A percentile compares a stretch with the other conserved stretches of the same genome.
Evolutionary conservation across 2,329 filamentous ascomycete species (phyloP).

Genomic region (Nothopassalora personata): DNA sequence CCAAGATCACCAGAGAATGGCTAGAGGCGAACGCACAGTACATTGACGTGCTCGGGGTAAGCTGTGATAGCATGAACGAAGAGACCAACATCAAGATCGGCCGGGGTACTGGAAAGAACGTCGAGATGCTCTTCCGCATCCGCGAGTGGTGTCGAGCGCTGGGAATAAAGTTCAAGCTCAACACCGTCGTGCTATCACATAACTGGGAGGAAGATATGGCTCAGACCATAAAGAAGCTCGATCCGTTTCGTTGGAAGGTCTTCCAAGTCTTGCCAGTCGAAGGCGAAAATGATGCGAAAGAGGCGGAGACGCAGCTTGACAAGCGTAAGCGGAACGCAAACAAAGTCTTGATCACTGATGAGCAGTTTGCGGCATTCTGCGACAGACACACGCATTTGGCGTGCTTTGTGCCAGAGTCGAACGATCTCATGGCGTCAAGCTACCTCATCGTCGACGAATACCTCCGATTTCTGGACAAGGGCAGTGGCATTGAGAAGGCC

Average conservation of each 20-base stretch:
- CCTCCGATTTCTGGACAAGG: conserved; percentile 47
- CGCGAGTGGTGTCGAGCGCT: conserved; percentile 41
- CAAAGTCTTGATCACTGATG: conserved; percentile 44
- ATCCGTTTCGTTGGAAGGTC: conserved; percentile 52
- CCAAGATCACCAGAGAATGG: conserved; percentile 42
- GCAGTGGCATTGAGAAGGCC: conserved; percentile 29
- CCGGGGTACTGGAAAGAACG: conserved; percentile 33
- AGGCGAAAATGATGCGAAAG: conserved; percentile 48
- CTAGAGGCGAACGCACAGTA: conserved; percentile 40
- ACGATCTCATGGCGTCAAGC: conserved; percentile 47
- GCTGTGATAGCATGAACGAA: conserved; percentile 51
- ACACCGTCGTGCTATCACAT: conserved; percentile 49
- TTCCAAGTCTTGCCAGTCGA: conserved; percentile 52
- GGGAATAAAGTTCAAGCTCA: conserved; percentile 53
- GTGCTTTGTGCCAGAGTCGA: conserved; percentile 47
- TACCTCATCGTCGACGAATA: conserved; percentile 52
- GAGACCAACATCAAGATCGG: conserved; percentile 49
- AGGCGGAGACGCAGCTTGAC: conserved; percentile 10
- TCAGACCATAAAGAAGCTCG: conserved; percentile 34
- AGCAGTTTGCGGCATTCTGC: conserved; percentile 46
- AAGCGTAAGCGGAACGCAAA: conserved; percentile 34
- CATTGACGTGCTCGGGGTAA: conserved; percentile 52
- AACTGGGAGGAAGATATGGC: conserved; percentile 46
- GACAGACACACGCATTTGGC: conserved; percentile 38
- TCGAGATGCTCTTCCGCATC: conserved; percentile 9